Percentiles rank a stretch among this genome's conserved stretches.
These are phyloP conservation scores for Xylariaceae sp. DNA, from an alignment of 2,329 filamentous ascomycete species.

Conservation along the genomic window DNA sequence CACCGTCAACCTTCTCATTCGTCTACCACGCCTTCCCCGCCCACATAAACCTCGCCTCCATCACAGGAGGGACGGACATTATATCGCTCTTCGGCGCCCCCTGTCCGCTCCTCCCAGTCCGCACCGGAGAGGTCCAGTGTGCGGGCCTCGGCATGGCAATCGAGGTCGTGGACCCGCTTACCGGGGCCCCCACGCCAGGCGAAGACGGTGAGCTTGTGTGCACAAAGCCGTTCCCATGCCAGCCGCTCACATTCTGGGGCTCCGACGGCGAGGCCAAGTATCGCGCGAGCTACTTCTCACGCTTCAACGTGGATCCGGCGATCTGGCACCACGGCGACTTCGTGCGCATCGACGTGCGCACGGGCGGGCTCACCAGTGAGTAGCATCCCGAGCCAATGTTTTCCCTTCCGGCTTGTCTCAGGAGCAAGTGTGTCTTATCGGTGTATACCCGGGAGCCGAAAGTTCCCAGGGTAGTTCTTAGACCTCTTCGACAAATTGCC, in stretches of 20 bases:
- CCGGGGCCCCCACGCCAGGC: constrained; percentile 59
- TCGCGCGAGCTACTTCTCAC: constrained; percentile 81
- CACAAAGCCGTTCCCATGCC: constrained; percentile 81
- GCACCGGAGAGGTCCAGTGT: constrained; percentile 75
- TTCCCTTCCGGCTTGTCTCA: no score
- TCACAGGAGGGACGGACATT: constrained; percentile 96
- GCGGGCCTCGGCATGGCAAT: constrained; percentile 81
- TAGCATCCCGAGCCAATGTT: no score
- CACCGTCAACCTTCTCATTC: constrained; percentile 90
- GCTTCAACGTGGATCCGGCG: constrained; percentile 57
- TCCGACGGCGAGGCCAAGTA: constrained; percentile 74
- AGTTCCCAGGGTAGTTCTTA: no score
- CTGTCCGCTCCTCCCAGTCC: constrained; percentile 73
- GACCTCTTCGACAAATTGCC: no score
- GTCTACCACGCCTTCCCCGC: constrained; percentile 82
- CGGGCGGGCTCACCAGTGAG: constrained; percentile 80
- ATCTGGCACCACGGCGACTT: constrained; percentile 98
- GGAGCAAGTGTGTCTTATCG: no score
- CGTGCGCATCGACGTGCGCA: constrained; percentile 68
- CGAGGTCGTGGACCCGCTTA: constrained; percentile 58
- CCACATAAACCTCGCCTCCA: constrained; percentile 84
- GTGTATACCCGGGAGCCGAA: no score
- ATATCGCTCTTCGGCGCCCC: constrained; percentile 92
- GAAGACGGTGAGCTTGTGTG: constrained; percentile 89
- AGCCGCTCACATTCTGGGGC: constrained; percentile 90